Evolutionary conservation across 2,329 filamentous ascomycete species (phyloP), one percentile per base, ranked within the genome.

Genomic region (Xylariaceae sp.): DNA sequence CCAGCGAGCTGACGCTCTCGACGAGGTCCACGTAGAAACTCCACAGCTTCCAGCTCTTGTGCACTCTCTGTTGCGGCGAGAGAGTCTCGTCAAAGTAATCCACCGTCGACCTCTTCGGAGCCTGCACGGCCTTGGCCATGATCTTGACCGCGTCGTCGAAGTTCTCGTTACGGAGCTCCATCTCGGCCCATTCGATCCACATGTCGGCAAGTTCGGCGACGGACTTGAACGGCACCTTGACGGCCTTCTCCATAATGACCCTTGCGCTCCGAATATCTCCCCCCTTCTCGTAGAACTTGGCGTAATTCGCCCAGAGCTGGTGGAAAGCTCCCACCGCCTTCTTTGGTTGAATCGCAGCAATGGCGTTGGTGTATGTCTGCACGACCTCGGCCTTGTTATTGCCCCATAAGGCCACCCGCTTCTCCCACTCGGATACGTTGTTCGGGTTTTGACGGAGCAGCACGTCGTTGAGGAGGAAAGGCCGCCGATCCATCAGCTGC

Each of bases 41-140:
- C 92, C 92, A 98, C 9, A 98, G 68, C 62, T 97, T 98, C 92
- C 92, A 98, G 59, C 88, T 95, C 71, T 98, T 98, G 68, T 98
- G 92, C 3, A 98, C 86, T 47, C 94, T 79, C 67, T 97, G 92
- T 60, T 98, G 92, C 3, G 92, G 90, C 2, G 88, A 88, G 5
- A 98, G 69, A 0, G 78, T 88, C 60, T 98, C 94, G 60, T 98
- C 92, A 57, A 97, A 98, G 60, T 97, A 98, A 67, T 98, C 92
- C n/a, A 98, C 88, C 2, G 81, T 94, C n/a, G 90, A 96, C 50
- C 88, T 74, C 64, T 97, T 97, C 0, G 92, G 89, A n/a, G 92
- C 87, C 61, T 95, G 89, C 4, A 92, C 90, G 13, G 92, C 92
- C 63, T 95, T 97, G 28, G 87, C 86, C 89, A 98, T 96, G 59